A percentile compares a stretch with the other conserved stretches of the same genome.
Conservation (phyloP, 1,139 yeast genomes). For the Kurtzmaniella natalensis region DNA sequence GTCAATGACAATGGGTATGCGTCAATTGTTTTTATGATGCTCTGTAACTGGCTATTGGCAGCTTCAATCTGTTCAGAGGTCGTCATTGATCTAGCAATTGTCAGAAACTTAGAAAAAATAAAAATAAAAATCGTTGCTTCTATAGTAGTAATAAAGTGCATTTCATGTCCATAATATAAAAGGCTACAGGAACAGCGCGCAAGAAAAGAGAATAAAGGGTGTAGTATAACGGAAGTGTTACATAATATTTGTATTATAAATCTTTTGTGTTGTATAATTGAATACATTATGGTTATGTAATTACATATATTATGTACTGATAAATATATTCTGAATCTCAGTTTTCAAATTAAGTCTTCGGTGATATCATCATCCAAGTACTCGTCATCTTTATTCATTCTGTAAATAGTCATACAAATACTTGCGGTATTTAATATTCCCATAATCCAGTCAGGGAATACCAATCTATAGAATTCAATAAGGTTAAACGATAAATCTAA, state of each 20-base stretch:
- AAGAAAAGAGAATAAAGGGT: too few species aligned
- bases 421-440: constrained; percentile 38
- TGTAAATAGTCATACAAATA: constrained; percentile 47
- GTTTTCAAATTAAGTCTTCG: constrained; percentile 35
- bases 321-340: too few species aligned
- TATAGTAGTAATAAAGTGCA: too few species aligned
- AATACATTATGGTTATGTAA: too few species aligned
- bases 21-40: background rate
- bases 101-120: too few species aligned
- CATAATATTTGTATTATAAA: too few species aligned
- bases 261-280: too few species aligned
- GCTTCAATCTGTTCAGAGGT: constrained; percentile 3
- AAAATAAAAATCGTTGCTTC: too few species aligned
- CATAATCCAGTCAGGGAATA: constrained; percentile 45
- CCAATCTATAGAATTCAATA: constrained; percentile 35
- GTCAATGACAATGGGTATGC: background rate
- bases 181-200: too few species aligned
- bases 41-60: constrained; percentile 1
- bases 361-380: constrained; percentile 44
- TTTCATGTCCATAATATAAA: too few species aligned
- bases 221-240: too few species aligned
- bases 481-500: constrained; percentile 40
- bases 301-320: too few species aligned
- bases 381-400: constrained; percentile 51
- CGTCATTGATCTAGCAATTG: constrained; percentile 3